Evolutionary conservation across 2,329 filamentous ascomycete genomes (phyloP).

Genomic region (Colletotrichum tabaci): DNA sequence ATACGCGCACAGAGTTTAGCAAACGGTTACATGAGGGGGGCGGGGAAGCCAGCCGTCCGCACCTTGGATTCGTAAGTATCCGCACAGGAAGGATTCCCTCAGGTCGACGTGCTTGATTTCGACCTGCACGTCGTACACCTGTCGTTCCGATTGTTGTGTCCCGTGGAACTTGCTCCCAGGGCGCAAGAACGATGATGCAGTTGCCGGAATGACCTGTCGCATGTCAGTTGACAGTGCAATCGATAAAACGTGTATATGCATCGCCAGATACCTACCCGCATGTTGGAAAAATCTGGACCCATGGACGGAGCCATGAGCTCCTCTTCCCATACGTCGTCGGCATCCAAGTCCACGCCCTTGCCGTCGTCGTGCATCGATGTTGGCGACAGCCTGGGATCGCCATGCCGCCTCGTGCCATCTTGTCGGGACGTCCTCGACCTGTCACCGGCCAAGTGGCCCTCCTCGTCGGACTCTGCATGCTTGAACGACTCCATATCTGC

Average conservation of each 20-base stretch:
- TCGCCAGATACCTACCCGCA: constrained; percentile 51
- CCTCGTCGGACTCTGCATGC: constrained; percentile 57
- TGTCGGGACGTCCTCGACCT: constrained; percentile 18
- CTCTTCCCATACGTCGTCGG: constrained; percentile 44
- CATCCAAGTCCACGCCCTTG: constrained; percentile 48
- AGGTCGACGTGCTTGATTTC: constrained; percentile 98
- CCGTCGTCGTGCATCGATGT: constrained; percentile 22
- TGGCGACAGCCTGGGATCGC: constrained; percentile 8
- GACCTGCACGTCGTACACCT: constrained; percentile 95
- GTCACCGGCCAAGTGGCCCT: constrained; percentile 37
- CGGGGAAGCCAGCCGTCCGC: constrained; percentile 45
- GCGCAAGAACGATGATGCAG: constrained; percentile 89
- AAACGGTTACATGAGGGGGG: constrained; percentile 22
- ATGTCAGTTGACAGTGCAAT: constrained; percentile 21
- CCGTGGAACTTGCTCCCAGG: constrained; percentile 91
- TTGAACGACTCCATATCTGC: constrained; percentile 55
- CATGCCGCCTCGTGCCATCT: constrained; percentile 21
- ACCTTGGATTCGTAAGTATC: constrained; percentile 97
- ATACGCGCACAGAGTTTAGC: constrained; percentile 25
- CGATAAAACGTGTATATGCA: neutral
- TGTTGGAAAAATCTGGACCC: constrained; percentile 55
- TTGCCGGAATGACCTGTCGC: constrained; percentile 77
- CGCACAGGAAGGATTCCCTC: constrained; percentile 93
- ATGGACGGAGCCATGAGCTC: constrained; percentile 54
- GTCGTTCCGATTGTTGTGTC: constrained; percentile 92